These are phyloP conservation scores for Houttuynia cordata DNA, from an alignment of 164 flowering plant species.

Conservation along the genomic window DNA sequence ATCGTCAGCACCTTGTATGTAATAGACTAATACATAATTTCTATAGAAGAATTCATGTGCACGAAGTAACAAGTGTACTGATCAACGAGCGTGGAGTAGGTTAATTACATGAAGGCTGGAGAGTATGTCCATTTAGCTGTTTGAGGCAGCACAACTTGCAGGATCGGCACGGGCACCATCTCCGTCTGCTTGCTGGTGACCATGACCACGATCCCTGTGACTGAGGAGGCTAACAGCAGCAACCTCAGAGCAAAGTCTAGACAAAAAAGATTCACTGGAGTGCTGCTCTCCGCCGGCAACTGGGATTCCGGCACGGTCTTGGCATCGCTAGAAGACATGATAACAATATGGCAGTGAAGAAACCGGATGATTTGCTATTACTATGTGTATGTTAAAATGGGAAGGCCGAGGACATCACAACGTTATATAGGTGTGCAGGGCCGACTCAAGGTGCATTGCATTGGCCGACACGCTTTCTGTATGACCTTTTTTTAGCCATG, in stretches of 20 bases:
- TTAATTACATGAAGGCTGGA: conserved; percentile 22
- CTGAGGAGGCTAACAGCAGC: conserved; percentile 12
- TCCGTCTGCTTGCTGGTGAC: conserved; percentile 18
- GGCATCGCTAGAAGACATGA: conserved; percentile 3
- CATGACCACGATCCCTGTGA: conserved; percentile 13
- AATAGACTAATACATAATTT: too few species aligned
- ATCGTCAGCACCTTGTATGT: too few species aligned
- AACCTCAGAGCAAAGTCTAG: conserved; percentile 10
- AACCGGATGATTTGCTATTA: too few species aligned
- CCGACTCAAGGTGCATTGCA: too few species aligned
- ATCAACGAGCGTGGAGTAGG: neutral
- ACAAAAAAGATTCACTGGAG: conserved; percentile 1
- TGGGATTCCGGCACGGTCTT: conserved; percentile 3
- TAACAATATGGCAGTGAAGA: neutral
- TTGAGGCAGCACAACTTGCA: neutral
- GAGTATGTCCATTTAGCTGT: conserved; percentile 12
- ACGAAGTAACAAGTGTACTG: too few species aligned
- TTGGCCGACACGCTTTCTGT: too few species aligned
- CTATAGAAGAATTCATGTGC: neutral
- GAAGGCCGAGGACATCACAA: neutral
- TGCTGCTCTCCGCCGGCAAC: neutral
- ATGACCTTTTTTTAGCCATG: too few species aligned
- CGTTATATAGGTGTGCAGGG: too few species aligned
- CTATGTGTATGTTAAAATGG: too few species aligned
- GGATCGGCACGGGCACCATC: neutral